Evolutionary conservation across 805 yeast genomes (phyloP), one percentile per base, ranked within the genome.

Genomic region (Spathaspora gorwiae): DNA sequence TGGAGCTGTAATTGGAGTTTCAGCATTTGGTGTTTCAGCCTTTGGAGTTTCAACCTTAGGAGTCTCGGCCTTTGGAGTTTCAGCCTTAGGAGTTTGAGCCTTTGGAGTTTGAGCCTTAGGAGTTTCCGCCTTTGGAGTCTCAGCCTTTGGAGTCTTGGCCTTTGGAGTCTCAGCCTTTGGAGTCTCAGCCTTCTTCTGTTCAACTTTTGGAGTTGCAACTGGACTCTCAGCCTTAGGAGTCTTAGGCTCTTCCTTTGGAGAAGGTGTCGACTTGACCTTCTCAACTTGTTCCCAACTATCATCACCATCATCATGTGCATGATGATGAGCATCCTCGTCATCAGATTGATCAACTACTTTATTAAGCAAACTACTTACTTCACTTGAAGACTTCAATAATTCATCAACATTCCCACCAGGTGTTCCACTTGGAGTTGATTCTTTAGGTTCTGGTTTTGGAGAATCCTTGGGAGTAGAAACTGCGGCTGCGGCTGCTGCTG

Each of bases 241-340:
- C 14, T 34, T 46, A 24, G 47, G 49, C 32, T 54, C 43, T 44
- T 48, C 52, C 10, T 49, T 34, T 29, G 46, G 39, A 26, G 55
- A 41, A 9, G 34, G 30, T 26, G n/a, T 26, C 5, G 9, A 29
- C 36, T 42, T 45, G n/a, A n/a, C n/a, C n/a, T 57, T 64, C 55
- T 53, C 60, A 26, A 61, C 70, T 56, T 58, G 74, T 52, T 65
- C 75, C 75, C 71, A 69, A 13, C 64, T 72, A 29, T 68, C 73
- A 43, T 64, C 71, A 39, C 61, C 58, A 26, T 55, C 59, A n/a
- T 45, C 44, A 12, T 53, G 51, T 35, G 57, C 59, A 39, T 56
- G 59, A 7, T 44, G 45, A 24, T 44, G 49, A 46, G 45, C 54
- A 40, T 66, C 73, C 42, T 72, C 75, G 27, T 65, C 62, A 44